Conservation (phyloP, 2,329 filamentous ascomycete genomes). For the Beauveria sp. region DNA sequence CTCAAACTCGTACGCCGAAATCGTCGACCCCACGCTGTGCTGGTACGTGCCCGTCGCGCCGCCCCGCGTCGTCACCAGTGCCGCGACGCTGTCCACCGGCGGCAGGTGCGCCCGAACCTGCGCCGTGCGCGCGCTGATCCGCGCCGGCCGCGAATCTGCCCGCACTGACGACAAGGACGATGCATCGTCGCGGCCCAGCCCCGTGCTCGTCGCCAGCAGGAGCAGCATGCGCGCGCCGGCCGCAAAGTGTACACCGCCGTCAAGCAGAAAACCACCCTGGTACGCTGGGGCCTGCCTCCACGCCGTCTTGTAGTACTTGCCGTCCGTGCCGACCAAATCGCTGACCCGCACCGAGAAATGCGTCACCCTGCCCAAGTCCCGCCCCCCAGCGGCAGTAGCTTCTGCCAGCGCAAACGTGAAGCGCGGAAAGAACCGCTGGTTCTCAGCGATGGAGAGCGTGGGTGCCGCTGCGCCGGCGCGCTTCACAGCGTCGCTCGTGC, state of each 20-base stretch:
- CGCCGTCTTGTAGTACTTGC: slow-evolving; percentile 43
- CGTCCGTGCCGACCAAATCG: slow-evolving; percentile 25
- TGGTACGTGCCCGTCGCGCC: slow-evolving; percentile 50
- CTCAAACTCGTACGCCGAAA: slow-evolving; percentile 45
- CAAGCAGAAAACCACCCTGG: slow-evolving; percentile 70
- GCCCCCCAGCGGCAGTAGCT: background rate
- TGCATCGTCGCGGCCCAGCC: slow-evolving; percentile 18
- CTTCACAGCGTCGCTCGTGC: slow-evolving; percentile 15
- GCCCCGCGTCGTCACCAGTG: slow-evolving; percentile 44
- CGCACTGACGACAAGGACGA: background rate
- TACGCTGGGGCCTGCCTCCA: slow-evolving; percentile 64
- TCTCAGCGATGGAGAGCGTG: slow-evolving; percentile 61
- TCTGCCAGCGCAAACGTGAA: slow-evolving; percentile 42
- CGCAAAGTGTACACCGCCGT: slow-evolving; percentile 66
- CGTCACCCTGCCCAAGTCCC: slow-evolving; percentile 24
- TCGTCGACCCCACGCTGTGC: slow-evolving; percentile 49
- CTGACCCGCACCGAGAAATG: slow-evolving; percentile 40
- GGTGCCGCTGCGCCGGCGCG: slow-evolving; percentile 23
- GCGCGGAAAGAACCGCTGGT: slow-evolving; percentile 57
- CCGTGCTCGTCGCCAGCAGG: slow-evolving; percentile 35
- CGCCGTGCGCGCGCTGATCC: slow-evolving; percentile 46
- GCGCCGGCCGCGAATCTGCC: slow-evolving; percentile 31
- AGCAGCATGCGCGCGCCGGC: slow-evolving; percentile 54
- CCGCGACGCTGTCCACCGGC: slow-evolving; percentile 60
- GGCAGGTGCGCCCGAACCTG: slow-evolving; percentile 49